Conservation (phyloP, 495 filamentous ascomycete species). For the Apodospora peruviana region DNA sequence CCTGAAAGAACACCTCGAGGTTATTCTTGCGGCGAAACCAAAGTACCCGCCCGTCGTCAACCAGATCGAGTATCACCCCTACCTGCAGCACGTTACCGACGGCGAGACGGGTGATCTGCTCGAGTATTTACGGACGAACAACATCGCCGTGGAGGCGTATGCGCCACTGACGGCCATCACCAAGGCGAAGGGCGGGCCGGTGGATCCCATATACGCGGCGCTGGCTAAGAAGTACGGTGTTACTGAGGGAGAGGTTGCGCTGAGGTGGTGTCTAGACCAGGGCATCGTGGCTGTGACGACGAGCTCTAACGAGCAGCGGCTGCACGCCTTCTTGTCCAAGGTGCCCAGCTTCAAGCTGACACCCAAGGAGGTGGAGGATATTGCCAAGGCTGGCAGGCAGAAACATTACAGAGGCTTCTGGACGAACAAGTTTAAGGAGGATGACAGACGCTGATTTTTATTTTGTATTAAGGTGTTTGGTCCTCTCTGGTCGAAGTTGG, state of each 20-base stretch:
- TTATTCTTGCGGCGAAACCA: constrained; percentile 55
- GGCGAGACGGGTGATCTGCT: constrained; percentile 40
- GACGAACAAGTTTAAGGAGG: constrained; percentile 50
- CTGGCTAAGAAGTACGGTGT: constrained; percentile 78
- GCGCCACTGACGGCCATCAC: constrained; percentile 59
- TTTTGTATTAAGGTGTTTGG: background rate
- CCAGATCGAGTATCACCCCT: constrained; percentile 86
- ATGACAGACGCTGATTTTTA: constrained; percentile 54
- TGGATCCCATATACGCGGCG: constrained; percentile 53
- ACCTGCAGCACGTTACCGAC: constrained; percentile 62
- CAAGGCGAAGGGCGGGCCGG: constrained; percentile 61
- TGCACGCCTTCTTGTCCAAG: constrained; percentile 58
- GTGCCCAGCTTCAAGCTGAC: constrained; percentile 65
- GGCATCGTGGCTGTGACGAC: constrained; percentile 75
- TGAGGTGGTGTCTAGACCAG: constrained; percentile 79
- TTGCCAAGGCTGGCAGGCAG: constrained; percentile 53
- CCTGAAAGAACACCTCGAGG: constrained; percentile 60
- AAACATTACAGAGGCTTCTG: constrained; percentile 70
- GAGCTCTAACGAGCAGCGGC: constrained; percentile 62
- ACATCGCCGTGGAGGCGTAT: constrained; percentile 68
- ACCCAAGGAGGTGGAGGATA: constrained; percentile 62
- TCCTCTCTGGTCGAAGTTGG: background rate
- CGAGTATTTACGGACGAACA: constrained; percentile 56
- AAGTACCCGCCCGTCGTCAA: constrained; percentile 65
- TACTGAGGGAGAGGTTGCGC: constrained; percentile 56